These are phyloP conservation scores for Mediolabrus comicus DNA, from an alignment of 108 stramenopile species.

Conservation along the genomic window DNA sequence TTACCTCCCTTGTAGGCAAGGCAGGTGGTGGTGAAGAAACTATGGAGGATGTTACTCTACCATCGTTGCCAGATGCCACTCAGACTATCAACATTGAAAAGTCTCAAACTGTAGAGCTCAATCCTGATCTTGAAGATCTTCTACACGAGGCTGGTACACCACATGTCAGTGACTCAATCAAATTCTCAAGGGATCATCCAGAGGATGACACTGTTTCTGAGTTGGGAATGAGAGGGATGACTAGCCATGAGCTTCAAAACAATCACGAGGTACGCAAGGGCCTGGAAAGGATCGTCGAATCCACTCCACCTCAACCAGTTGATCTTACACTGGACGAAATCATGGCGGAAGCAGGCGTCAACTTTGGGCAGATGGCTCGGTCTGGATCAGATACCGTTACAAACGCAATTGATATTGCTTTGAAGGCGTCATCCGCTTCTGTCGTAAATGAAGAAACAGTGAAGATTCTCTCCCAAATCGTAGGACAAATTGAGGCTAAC, in stretches of 20 bases:
- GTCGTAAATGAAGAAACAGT: constrained; percentile 28
- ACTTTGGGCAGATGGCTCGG: not conserved
- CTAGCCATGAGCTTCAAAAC: constrained; percentile 30
- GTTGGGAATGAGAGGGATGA: constrained; percentile 32
- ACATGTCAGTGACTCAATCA: constrained; percentile 4
- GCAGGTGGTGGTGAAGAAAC: constrained; percentile 2
- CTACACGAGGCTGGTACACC: not conserved
- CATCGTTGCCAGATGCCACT: constrained; percentile 10
- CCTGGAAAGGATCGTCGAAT: not conserved
- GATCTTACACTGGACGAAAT: constrained; percentile 27
- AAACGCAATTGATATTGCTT: constrained; percentile 12
- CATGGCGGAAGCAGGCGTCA: constrained; percentile 2
- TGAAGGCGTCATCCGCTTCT: not conserved
- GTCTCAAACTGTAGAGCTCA: constrained; percentile 10
- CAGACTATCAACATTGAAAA: constrained; percentile 34
- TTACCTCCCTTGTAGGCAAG: constrained; percentile 25
- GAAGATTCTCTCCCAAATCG: constrained; percentile 48
- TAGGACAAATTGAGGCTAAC: constrained; percentile 57
- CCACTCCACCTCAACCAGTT: constrained; percentile 17
- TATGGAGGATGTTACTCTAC: constrained; percentile 8
- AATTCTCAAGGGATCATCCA: constrained; percentile 3
- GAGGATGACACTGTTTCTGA: constrained; percentile 41
- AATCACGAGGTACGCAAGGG: constrained; percentile 2
- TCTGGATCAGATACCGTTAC: constrained; percentile 24
- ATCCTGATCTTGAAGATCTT: constrained; percentile 13